These are phyloP conservation scores for Akanthomyces lecanii DNA, from an alignment of 2,329 filamentous ascomycete species.

Conservation along the genomic window DNA sequence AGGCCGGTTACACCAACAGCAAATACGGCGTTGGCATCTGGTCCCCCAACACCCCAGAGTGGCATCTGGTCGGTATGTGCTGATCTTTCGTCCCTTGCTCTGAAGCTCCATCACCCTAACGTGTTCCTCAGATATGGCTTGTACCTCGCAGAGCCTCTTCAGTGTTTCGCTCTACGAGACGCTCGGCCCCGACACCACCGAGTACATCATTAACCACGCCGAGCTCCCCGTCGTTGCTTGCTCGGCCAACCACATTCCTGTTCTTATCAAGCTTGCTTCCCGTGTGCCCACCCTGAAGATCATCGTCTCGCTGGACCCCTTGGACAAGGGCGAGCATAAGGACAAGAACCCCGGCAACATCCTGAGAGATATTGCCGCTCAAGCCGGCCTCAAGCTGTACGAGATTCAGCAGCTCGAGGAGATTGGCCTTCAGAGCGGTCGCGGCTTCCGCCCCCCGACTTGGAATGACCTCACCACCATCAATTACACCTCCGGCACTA, in stretches of 20 bases:
- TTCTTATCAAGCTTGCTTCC: constrained; percentile 74
- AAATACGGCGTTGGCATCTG: constrained; percentile 77
- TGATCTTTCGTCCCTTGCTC: constrained; percentile 6
- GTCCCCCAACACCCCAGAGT: constrained; percentile 82
- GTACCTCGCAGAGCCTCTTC: constrained; percentile 81
- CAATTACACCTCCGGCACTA: constrained; percentile 64
- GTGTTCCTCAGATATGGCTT: constrained; percentile 64
- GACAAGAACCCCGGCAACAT: constrained; percentile 76
- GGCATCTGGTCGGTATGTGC: constrained; percentile 69
- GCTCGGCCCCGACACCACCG: constrained; percentile 84
- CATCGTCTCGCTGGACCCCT: constrained; percentile 79
- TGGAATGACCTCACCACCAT: constrained; percentile 80
- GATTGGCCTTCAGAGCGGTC: constrained; percentile 66
- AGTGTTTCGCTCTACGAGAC: constrained; percentile 96
- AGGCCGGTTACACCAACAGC: constrained; percentile 56
- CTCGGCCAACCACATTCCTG: constrained; percentile 75
- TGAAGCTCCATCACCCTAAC: constrained; percentile 7
- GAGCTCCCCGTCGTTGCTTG: constrained; percentile 70
- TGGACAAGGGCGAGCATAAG: constrained; percentile 72
- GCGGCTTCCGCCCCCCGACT: constrained; percentile 67
- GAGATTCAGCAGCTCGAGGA: constrained; percentile 78
- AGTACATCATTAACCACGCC: constrained; percentile 94
- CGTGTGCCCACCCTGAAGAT: constrained; percentile 77
- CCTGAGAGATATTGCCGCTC: constrained; percentile 68
- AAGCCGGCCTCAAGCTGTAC: constrained; percentile 73